Evolutionary conservation across 768 basidiomycete genomes (phyloP), one percentile per base, ranked within the genome.

Genomic region (Pisolithus albus): DNA sequence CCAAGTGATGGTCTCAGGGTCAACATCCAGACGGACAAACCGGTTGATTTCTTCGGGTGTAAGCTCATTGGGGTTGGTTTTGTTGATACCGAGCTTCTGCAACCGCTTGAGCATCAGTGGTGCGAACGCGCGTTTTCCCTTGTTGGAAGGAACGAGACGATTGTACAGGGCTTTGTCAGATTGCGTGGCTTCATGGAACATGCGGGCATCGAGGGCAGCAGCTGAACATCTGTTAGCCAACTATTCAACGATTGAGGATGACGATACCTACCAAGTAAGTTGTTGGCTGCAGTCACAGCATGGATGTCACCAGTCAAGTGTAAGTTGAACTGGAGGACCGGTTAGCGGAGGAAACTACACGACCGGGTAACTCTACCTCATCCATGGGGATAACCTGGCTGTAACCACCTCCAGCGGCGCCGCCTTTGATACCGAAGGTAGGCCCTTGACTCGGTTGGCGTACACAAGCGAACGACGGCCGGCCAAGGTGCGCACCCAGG

Each of bases 381-480:
- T 97, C 95, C 95, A 98, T 97, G 39, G 95, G 95, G 71, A 98
- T 98, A 62, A 99, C 90, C 65, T 96, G 94, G 65, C 91, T 92
- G 74, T 98, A 99, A 48, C 95, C 95, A 54, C 95, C 95, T 38
- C 96, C 95, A 40, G 95, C 95, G 36, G 95, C 95, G 61, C 95
- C 96, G 59, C 95, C 95, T 71, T 99, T 99, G 76, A 99, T 96
- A 59, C 95, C 95, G 66, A 98, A 99, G 0, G 95, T 98, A 32
- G 95, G 95, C 11, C 96, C 95, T 70, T 99, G 95, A 72, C 92
- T 93, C 4, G 96, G 96, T 65, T 99, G 96, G 50, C 95, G 86
- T 21, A 98, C 93, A 67, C 93, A 96, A 43, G 96, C 95, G 67
- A 96, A 97, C 9, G 92, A 80, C 30, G 91, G 86, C 50, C 94